Base-by-base conservation (phyloP, 2,329 filamentous ascomycete species). In the Metarhizium robertsii region DNA sequence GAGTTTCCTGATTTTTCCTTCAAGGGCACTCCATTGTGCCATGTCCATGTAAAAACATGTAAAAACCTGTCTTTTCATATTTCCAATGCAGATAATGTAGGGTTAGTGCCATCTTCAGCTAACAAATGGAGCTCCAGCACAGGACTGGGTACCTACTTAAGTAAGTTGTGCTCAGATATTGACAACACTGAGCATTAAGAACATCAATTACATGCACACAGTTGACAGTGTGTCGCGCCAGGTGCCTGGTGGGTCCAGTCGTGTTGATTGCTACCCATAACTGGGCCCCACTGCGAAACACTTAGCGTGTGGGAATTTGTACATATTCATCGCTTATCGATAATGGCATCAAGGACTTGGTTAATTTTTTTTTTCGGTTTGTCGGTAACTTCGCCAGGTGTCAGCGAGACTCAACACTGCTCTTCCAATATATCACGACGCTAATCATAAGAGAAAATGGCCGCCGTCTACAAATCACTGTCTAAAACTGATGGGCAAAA, bases 391-490 rank as follows among this genome's bases (percentile, higher is more conserved):
- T 48, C 25, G 25, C 8, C 20, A 48, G 14, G 13, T 18, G 8
- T 14, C 3, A 11, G 14, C 32, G 7, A 48, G 25, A 48, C 7
- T 30, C 45, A n/a, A 8, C 18, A 30, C 13, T 6, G 25, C 20
- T 6, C 13, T 46, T 14, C 25, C 18, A 30, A 30, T 6, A 14
- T 7, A 18, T n/a, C 8, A 16, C 45, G 25, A 6, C 11, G 25
- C 25, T 4, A 20, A 30, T 16, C 11, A 8, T 4, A 20, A n/a
- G 42, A 13, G 5, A 67, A 54, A 53, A 67, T 90, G 87, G 85
- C 86, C 52, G 77, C 86, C 46, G 86, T 90, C 30, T 90, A 89
- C 74, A 90, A 90, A 68, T 84, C 86, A 16, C 74, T 90, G 53
- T 86, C 84, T 6, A 88, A 87, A 71, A 71, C 73, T 55, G 74